Percentiles rank a stretch among this genome's conserved stretches.
Evolutionary conservation across 345 rosid species (phyloP).

Genomic region (Euclidium syriacum): DNA sequence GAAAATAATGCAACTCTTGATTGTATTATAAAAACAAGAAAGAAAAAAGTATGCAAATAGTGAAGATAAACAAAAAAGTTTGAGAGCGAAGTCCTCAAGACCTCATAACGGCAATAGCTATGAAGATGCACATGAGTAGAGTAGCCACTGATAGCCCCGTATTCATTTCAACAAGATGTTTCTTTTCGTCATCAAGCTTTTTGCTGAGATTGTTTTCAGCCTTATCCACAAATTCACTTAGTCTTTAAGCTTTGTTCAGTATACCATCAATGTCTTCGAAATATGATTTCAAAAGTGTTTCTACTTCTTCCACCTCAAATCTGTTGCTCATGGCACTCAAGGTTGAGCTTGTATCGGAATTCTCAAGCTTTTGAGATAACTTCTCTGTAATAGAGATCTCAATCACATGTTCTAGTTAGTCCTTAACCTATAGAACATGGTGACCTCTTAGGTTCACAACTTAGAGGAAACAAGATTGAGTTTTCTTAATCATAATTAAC

Average conservation of each 20-base stretch:
- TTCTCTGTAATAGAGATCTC: slow-evolving; percentile 96
- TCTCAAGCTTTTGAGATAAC: slow-evolving; percentile 56
- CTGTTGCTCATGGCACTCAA: slow-evolving; percentile 61
- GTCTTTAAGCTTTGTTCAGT: slow-evolving; percentile 80
- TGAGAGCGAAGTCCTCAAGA: no score
- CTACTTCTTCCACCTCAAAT: slow-evolving; percentile 85
- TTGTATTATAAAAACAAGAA: no score
- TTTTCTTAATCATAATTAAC: slow-evolving; percentile 29
- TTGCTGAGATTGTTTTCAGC: slow-evolving; percentile 94
- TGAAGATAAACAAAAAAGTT: no score
- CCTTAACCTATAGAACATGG: slow-evolving; percentile 56
- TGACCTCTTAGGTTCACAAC: slow-evolving; percentile 5
- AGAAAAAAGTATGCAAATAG: no score
- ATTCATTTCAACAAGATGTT: slow-evolving; percentile 92
- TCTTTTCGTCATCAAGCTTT: slow-evolving; percentile 94
- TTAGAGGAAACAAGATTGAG: neutral
- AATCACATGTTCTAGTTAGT: slow-evolving; percentile 91
- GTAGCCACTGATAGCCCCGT: slow-evolving; percentile 89
- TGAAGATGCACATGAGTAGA: slow-evolving; percentile 57
- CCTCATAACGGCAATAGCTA: slow-evolving; percentile 61
- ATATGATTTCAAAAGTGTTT: slow-evolving; percentile 96
- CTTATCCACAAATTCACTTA: slow-evolving; percentile 90
- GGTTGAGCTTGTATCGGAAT: slow-evolving; percentile 57
- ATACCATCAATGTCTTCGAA: slow-evolving; percentile 91
- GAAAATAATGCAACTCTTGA: no score